Conservation (phyloP, 495 filamentous ascomycete species). For the Patellaria atrata region DNA sequence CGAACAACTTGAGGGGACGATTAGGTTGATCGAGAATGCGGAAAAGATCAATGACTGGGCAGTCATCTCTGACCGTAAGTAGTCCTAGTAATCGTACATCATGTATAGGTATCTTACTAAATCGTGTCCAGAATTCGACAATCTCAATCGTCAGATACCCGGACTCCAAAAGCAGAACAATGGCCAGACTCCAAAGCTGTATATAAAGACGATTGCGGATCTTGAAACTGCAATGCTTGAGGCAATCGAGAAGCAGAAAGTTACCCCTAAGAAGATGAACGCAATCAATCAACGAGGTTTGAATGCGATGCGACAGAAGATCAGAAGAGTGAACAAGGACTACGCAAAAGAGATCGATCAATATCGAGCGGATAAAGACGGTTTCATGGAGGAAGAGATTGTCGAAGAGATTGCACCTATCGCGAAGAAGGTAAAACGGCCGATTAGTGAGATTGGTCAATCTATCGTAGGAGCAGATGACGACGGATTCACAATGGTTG, state of each 20-base stretch:
- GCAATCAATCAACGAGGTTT: conserved; percentile 84
- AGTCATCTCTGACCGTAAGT: conserved; percentile 72
- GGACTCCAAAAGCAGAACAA: conserved; percentile 53
- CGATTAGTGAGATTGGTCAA: conserved; percentile 25
- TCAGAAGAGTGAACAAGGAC: conserved; percentile 97
- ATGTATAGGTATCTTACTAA: conserved; percentile 1
- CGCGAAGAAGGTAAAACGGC: conserved; percentile 34
- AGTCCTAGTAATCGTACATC: not conserved
- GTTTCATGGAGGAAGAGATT: conserved; percentile 74
- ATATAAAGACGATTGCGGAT: conserved; percentile 84
- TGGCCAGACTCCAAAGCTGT: conserved; percentile 69
- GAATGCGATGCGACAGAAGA: conserved; percentile 90
- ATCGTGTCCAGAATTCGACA: conserved; percentile 68
- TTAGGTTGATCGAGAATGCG: conserved; percentile 85
- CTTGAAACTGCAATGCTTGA: conserved; percentile 94
- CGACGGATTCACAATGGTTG: conserved; percentile 76
- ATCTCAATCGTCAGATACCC: conserved; percentile 77
- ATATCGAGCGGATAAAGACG: conserved; percentile 70
- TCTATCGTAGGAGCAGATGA: conserved; percentile 39
- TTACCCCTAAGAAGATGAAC: conserved; percentile 96
- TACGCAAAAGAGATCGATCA: conserved; percentile 75
- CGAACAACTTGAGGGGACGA: conserved; percentile 81
- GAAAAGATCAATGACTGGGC: conserved; percentile 96
- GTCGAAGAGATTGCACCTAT: conserved; percentile 44
- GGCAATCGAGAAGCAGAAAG: conserved; percentile 85